These are phyloP conservation scores for Phymatotrichopsis omnivora DNA, from an alignment of 2,329 filamentous ascomycete species.

Conservation along the genomic window DNA sequence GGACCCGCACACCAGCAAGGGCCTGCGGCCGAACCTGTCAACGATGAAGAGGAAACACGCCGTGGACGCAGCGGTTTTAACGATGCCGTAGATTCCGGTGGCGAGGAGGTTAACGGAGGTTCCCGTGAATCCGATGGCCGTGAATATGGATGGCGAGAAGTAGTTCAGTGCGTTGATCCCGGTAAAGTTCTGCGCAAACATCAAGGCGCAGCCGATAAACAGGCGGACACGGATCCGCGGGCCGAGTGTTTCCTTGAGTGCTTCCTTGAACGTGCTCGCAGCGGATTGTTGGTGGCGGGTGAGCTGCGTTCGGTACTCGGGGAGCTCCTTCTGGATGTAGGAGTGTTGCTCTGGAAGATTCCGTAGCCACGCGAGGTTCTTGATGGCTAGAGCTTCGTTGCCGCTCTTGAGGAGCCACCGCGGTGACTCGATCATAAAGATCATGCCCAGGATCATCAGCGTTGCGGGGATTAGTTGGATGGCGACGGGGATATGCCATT, in stretches of 20 bases:
- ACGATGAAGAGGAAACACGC: constrained; percentile 52
- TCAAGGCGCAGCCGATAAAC: constrained; percentile 61
- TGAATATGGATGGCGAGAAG: constrained; percentile 60
- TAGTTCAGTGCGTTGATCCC: constrained; percentile 76
- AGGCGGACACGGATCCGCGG: constrained; percentile 50
- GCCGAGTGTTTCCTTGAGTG: constrained; percentile 33
- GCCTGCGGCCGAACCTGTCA: constrained; percentile 38
- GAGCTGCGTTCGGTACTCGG: constrained; percentile 33
- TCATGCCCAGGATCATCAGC: constrained; percentile 29
- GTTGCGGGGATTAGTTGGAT: constrained; percentile 38
- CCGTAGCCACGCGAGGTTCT: constrained; percentile 35
- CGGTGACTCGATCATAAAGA: constrained; percentile 32
- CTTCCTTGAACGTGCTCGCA: constrained; percentile 46
- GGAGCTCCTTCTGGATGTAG: constrained; percentile 36
- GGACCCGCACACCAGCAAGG: constrained; percentile 36
- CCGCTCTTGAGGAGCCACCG: constrained; percentile 31
- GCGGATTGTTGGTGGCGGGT: constrained; percentile 41
- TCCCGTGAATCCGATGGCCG: constrained; percentile 51
- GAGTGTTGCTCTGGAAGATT: constrained; percentile 35
- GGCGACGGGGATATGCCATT: constrained; percentile 55
- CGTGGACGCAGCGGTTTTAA: constrained; percentile 60
- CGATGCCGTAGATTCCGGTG: constrained; percentile 66
- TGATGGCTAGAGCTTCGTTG: constrained; percentile 26
- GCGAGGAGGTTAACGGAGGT: constrained; percentile 53
- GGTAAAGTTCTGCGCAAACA: constrained; percentile 67